Evolutionary conservation across 495 filamentous ascomycete genomes (phyloP).

Genomic region (Penicillium verhagenii): DNA sequence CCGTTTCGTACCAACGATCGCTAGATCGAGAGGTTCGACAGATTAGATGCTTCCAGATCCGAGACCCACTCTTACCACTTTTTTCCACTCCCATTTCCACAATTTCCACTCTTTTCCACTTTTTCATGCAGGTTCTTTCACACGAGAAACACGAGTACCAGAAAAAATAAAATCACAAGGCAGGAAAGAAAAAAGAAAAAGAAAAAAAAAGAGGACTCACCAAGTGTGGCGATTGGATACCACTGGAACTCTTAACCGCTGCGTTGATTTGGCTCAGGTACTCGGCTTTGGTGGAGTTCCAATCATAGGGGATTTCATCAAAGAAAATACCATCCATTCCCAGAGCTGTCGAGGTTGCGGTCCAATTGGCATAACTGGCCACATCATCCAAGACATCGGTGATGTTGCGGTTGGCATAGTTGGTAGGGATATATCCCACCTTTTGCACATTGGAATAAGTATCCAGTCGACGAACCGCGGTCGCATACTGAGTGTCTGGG

Average conservation of each 20-base stretch:
- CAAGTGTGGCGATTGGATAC: neutral
- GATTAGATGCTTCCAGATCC: neutral
- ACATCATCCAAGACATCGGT: neutral
- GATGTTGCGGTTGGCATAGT: slow-evolving; percentile 1
- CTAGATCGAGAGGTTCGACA: neutral
- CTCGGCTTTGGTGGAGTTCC: neutral
- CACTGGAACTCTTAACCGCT: neutral
- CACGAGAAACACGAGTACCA: no score
- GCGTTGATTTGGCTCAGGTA: slow-evolving; percentile 1
- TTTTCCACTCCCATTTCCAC: neutral
- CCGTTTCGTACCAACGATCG: neutral
- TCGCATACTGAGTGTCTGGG: neutral
- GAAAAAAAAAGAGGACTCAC: neutral
- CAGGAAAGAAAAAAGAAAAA: neutral
- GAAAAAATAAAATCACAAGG: no score
- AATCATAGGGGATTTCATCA: slow-evolving; percentile 1
- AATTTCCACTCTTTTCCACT: neutral
- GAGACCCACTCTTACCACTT: neutral
- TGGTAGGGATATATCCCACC: neutral
- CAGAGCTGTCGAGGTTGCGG: neutral
- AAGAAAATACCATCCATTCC: slow-evolving; percentile 5
- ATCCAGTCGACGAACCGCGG: neutral
- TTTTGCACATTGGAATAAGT: slow-evolving; percentile 5
- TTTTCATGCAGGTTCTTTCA: neutral
- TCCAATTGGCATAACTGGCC: slow-evolving; percentile 2